Conservation (phyloP, 805 yeast species). For the Pichia ethanolica region DNA sequence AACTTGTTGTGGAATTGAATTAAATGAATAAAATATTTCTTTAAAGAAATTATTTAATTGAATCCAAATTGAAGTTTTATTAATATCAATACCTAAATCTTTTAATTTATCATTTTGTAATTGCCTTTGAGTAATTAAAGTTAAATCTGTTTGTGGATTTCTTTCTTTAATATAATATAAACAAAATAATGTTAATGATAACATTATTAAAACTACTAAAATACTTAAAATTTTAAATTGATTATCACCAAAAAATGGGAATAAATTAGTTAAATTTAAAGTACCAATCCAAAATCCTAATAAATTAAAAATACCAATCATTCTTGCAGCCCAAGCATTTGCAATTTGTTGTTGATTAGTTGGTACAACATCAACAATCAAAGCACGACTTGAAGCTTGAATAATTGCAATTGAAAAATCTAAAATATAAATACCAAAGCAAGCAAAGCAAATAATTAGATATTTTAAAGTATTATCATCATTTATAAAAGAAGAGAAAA, state of each 20-base stretch:
- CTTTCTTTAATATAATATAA: slow-evolving; percentile 40
- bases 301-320: slow-evolving; percentile 55
- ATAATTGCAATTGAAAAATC: slow-evolving; percentile 54
- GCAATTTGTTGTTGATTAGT: slow-evolving; percentile 49
- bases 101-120: slow-evolving; percentile 26
- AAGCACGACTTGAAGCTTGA: slow-evolving; percentile 54
- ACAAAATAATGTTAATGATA: slow-evolving; percentile 32
- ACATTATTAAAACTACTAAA: slow-evolving; percentile 35
- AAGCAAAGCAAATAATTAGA: slow-evolving; percentile 42
- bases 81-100: slow-evolving; percentile 30
- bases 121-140: slow-evolving; percentile 32
- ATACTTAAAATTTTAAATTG: slow-evolving; percentile 46
- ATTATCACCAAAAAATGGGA: slow-evolving; percentile 37
- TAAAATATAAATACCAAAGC: slow-evolving; percentile 42
- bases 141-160: slow-evolving; percentile 37
- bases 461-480: slow-evolving; percentile 20
- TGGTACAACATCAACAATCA: slow-evolving; percentile 55
- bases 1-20: slow-evolving; percentile 42
- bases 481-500: slow-evolving; percentile 20
- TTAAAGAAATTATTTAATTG: slow-evolving; percentile 21
- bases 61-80: slow-evolving; percentile 13
- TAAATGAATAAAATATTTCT: slow-evolving; percentile 32
- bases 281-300: slow-evolving; percentile 50
- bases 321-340: slow-evolving; percentile 61
- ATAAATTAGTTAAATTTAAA: slow-evolving; percentile 31